Evolutionary conservation across 169 alveolate genomes (phyloP).

Genomic region (Plasmodium adleri): DNA sequence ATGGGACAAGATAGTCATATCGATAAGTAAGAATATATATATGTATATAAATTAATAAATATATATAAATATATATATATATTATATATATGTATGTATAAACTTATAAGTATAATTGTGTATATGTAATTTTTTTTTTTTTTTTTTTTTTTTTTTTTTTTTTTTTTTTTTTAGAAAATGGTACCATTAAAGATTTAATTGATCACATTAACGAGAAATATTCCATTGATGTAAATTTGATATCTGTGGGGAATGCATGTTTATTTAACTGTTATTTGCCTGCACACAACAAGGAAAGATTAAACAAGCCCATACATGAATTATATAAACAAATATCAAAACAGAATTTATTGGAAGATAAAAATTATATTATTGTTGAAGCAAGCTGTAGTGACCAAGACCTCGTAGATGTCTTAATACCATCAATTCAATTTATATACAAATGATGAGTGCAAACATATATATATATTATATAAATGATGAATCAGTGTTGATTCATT

Average conservation of each 20-base stretch:
- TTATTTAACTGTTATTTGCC: conserved; percentile 91
- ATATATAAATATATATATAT: conserved; percentile 12
- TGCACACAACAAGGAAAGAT: conserved; percentile 87
- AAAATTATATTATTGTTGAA: conserved; percentile 88
- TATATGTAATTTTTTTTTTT: conserved; percentile 70
- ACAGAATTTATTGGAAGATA: conserved; percentile 77
- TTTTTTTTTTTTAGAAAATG: conserved; percentile 80
- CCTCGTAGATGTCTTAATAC: conserved; percentile 91
- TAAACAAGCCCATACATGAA: conserved; percentile 81
- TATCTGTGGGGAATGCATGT: conserved; percentile 92
- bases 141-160: background rate
- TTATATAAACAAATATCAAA: conserved; percentile 81
- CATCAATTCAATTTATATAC: conserved; percentile 90
- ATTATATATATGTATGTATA: background rate
- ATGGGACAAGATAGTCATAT: conserved; percentile 96
- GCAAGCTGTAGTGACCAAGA: conserved; percentile 91
- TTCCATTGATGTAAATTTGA: conserved; percentile 89
- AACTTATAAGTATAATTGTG: background rate
- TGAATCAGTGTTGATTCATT: background rate
- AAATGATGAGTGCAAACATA: conserved; percentile 34
- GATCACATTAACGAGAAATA: conserved; percentile 80
- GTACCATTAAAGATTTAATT: conserved; percentile 80
- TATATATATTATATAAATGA: background rate
- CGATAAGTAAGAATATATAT: conserved; percentile 84
- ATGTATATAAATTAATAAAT: conserved; percentile 78